phyloP scores from a whole-genome alignment of 805 yeast species.

The Hanseniaspora osmophila region DNA sequence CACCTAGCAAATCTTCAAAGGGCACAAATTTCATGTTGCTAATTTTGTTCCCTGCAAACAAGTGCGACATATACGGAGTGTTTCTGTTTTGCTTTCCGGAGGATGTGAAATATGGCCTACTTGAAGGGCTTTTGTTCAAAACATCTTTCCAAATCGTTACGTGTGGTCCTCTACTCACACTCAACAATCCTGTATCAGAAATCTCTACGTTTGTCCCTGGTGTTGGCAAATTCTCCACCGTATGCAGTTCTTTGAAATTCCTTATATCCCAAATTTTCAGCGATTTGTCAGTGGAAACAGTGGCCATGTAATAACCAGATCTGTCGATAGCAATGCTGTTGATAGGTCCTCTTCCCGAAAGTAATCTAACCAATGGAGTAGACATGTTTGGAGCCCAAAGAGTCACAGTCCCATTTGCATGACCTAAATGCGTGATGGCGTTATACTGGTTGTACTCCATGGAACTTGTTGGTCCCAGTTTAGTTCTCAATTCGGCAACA shows the following conservation, averaged over 20 bases:
- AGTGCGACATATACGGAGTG: slow-evolving; percentile 84
- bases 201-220: slow-evolving; percentile 71
- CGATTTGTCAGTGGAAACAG: slow-evolving; percentile 73
- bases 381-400: slow-evolving; percentile 88
- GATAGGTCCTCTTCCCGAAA: slow-evolving; percentile 76
- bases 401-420: slow-evolving; percentile 81
- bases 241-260: slow-evolving; percentile 59
- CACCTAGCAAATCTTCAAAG: slow-evolving; percentile 88
- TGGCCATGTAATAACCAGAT: slow-evolving; percentile 88
- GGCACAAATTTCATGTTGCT: slow-evolving; percentile 69
- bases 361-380: slow-evolving; percentile 70
- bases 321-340: slow-evolving; percentile 76
- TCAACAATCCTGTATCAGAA: slow-evolving; percentile 75
- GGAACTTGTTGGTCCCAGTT: slow-evolving; percentile 77
- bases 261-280: slow-evolving; percentile 90
- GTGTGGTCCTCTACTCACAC: slow-evolving; percentile 94
- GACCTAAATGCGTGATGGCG: slow-evolving; percentile 89
- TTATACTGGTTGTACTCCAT: slow-evolving; percentile 91
- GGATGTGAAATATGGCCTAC: slow-evolving; percentile 38
- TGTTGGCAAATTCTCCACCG: slow-evolving; percentile 50
- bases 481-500: slow-evolving; percentile 74
- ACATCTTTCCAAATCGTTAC: slow-evolving; percentile 88
- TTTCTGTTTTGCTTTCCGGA: slow-evolving; percentile 24
- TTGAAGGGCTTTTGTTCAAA: slow-evolving; percentile 27
- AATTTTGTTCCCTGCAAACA: slow-evolving; percentile 63